phyloP scores from a whole-genome alignment of 371 early-diverging fungal species.

The Mortierella sp. region DNA sequence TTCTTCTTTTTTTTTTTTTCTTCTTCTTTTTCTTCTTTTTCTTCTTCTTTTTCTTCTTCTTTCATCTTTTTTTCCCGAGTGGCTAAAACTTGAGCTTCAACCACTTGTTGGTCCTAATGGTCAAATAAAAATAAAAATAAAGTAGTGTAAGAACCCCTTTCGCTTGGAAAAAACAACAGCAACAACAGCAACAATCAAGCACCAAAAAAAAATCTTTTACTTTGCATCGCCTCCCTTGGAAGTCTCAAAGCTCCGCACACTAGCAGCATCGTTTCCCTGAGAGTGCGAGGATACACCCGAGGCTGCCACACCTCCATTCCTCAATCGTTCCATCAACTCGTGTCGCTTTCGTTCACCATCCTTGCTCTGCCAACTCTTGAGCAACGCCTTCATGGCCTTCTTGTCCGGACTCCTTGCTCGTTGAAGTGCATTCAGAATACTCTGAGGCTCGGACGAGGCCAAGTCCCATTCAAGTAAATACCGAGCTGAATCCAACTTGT shows the following conservation, averaged over 20 bases:
- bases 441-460: conserved; percentile 36
- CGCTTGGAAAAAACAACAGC: background rate
- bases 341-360: conserved; percentile 35
- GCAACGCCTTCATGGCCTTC: conserved; percentile 34
- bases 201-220: conserved; percentile 17
- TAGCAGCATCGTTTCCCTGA: conserved; percentile 19
- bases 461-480: conserved; percentile 40
- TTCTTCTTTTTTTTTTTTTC: background rate
- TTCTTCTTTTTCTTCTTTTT: background rate
- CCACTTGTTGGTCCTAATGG: conserved; percentile 34
- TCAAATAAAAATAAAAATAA: background rate
- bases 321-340: conserved; percentile 29
- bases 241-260: conserved; percentile 39
- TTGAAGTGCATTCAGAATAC: conserved; percentile 26
- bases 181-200: background rate
- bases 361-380: conserved; percentile 39
- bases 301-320: conserved; percentile 1
- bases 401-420: conserved; percentile 43
- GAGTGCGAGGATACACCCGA: background rate
- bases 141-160: too few relatives aligned
- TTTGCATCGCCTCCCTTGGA: conserved; percentile 41
- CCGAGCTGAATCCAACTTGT: conserved; percentile 36
- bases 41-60: background rate
- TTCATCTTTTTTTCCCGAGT: background rate
- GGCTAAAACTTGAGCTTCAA: conserved; percentile 31